These are phyloP conservation scores for Passiflora organensis DNA, from an alignment of 345 rosid species.

Conservation along the genomic window DNA sequence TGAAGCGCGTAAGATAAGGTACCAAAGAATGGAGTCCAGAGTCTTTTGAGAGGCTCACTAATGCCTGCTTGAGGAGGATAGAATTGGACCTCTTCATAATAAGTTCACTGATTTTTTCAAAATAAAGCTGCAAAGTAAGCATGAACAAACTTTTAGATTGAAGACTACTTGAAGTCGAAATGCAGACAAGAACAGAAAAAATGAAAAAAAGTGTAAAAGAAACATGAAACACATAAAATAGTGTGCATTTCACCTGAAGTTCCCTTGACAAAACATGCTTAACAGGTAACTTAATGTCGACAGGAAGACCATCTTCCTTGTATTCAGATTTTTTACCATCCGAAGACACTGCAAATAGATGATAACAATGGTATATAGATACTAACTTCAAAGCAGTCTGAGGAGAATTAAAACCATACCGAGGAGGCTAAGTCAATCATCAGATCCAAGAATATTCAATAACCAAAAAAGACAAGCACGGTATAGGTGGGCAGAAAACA, in stretches of 20 bases:
- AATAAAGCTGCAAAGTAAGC: conserved; percentile 50
- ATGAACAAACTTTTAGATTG: background rate
- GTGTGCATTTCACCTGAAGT: conserved; percentile 50
- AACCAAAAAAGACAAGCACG: background rate
- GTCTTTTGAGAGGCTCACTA: conserved; percentile 62
- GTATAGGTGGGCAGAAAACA: background rate
- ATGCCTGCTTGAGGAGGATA: conserved; percentile 56
- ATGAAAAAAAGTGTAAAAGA: background rate
- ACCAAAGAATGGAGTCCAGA: conserved; percentile 74
- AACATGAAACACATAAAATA: background rate
- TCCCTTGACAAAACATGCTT: conserved; percentile 68
- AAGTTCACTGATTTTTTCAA: conserved; percentile 58
- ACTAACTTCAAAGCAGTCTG: background rate
- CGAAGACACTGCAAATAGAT: conserved; percentile 26
- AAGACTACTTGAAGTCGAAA: background rate
- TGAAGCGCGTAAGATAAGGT: conserved; percentile 59
- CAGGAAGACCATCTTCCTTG: conserved; percentile 60
- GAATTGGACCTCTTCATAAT: conserved; percentile 41
- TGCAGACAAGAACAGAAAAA: background rate
- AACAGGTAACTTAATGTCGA: conserved; percentile 47
- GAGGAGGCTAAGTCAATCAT: background rate
- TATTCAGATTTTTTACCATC: conserved; percentile 59
- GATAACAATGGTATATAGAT: background rate
- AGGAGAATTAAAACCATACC: background rate
- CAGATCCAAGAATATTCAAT: background rate